A percentile compares a stretch with the other conserved stretches of the same genome.
Evolutionary conservation across 1,284 basidiomycete genomes (phyloP).

Genomic region (Marasmius oreades): DNA sequence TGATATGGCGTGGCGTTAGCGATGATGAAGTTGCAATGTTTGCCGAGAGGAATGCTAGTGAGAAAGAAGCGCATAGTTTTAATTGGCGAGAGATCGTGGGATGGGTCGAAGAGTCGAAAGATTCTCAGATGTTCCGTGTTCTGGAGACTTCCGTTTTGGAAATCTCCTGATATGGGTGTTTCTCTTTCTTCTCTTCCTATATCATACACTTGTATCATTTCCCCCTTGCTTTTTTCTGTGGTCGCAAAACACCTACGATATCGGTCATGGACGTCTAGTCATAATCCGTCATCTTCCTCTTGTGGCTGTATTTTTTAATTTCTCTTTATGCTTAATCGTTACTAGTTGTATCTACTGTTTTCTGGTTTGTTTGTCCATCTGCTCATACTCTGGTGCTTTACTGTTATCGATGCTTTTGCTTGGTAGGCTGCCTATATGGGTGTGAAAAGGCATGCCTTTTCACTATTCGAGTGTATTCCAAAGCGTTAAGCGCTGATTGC

Average conservation of each 20-base stretch:
- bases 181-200: constrained; percentile 2
- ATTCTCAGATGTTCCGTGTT: constrained; percentile 65
- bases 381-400: background rate
- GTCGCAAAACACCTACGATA: background rate
- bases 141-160: constrained; percentile 76
- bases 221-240: background rate
- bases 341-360: background rate
- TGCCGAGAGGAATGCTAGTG: constrained; percentile 58
- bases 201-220: constrained; percentile 4
- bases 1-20: constrained; percentile 76
- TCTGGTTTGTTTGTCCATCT: background rate
- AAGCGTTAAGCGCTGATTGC: background rate
- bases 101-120: constrained; percentile 76
- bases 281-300: background rate
- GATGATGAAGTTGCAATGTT: constrained; percentile 75
- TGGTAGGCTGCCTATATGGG: too few species aligned
- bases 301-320: background rate
- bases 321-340: constrained; percentile 2
- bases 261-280: background rate
- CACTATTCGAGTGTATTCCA: too few species aligned
- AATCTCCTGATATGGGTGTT: constrained; percentile 38
- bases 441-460: too few species aligned
- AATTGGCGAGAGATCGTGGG: constrained; percentile 78
- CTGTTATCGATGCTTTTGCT: background rate
- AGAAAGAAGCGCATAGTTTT: constrained; percentile 74